These are phyloP conservation scores for Lactuca saligna DNA, from an alignment of 129 eudicot genomes.

Conservation along the genomic window DNA sequence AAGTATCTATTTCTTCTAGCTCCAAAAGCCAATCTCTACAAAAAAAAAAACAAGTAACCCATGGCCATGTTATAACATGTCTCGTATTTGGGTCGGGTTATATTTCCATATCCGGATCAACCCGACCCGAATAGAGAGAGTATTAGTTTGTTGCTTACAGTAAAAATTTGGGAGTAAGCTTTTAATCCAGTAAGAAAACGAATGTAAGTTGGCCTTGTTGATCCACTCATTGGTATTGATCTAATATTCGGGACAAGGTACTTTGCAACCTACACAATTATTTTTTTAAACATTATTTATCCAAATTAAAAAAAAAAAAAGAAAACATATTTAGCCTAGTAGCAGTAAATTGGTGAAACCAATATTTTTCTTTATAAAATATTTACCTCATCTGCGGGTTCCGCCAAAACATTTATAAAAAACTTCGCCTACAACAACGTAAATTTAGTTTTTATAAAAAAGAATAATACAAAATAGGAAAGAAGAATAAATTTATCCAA, in stretches of 20 bases:
- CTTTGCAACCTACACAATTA: slow-evolving; percentile 70
- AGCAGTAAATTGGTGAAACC: not conserved
- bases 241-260: slow-evolving; percentile 83
- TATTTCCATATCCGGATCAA: not conserved
- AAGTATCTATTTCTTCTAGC: slow-evolving; percentile 86
- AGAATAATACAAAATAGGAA: slow-evolving; percentile 12
- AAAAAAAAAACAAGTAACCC: not conserved
- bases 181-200: slow-evolving; percentile 94
- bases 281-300: not conserved
- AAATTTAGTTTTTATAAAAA: slow-evolving; percentile 9
- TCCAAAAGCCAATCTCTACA: slow-evolving; percentile 90
- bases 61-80: too few species aligned
- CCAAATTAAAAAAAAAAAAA: not conserved
- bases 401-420: slow-evolving; percentile 95
- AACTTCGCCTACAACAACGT: slow-evolving; percentile 80
- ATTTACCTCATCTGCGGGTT: slow-evolving; percentile 91
- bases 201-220: slow-evolving; percentile 87
- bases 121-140: not conserved
- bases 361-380: slow-evolving; percentile 1
- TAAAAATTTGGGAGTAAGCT: slow-evolving; percentile 95
- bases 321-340: not conserved
- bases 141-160: slow-evolving; percentile 41
- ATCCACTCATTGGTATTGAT: slow-evolving; percentile 66
- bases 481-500: not conserved
- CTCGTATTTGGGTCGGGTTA: too few species aligned